phyloP scores from a whole-genome alignment of 2,329 filamentous ascomycete genomes.

The Alternaria postmessia region DNA sequence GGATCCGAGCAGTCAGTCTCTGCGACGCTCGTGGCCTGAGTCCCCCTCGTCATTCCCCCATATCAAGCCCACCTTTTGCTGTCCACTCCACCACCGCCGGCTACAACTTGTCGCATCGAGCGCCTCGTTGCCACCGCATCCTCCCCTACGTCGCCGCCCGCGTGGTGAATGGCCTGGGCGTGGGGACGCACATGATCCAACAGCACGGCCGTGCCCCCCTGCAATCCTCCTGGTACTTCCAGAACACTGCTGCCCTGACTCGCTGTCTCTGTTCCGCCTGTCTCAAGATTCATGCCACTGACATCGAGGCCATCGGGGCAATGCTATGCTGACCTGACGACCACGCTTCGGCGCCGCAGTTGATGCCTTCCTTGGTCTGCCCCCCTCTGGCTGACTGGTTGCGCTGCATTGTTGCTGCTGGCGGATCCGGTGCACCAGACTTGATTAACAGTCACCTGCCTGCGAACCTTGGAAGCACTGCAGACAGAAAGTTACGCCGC shows the following conservation, averaged over 20 bases:
- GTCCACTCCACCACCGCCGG: background rate
- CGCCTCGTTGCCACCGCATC: conserved; percentile 14
- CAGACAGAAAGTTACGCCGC: conserved; percentile 15
- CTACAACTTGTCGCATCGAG: conserved; percentile 17
- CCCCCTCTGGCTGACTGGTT: conserved; percentile 5
- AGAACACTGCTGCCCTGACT: conserved; percentile 46
- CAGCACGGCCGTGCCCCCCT: conserved; percentile 28
- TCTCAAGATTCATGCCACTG: conserved; percentile 14
- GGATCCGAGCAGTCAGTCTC: conserved; percentile 10
- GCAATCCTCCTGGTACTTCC: conserved; percentile 37
- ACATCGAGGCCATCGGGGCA: conserved; percentile 1
- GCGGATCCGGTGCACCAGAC: conserved; percentile 20
- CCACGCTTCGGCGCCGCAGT: background rate
- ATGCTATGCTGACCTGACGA: conserved; percentile 8
- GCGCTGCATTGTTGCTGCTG: conserved; percentile 9
- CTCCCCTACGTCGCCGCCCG: conserved; percentile 33
- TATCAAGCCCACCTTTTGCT: background rate
- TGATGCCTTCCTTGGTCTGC: background rate
- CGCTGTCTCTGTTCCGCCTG: conserved; percentile 24
- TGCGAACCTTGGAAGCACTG: background rate
- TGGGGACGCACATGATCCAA: conserved; percentile 46
- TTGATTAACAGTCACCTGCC: conserved; percentile 28
- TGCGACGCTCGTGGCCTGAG: conserved; percentile 13
- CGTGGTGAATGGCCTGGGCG: conserved; percentile 38
- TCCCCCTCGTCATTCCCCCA: background rate